A percentile compares a stretch with the other conserved stretches of the same genome.
These are phyloP conservation scores for Cynara cardunculus DNA, from an alignment of 129 eudicot species.

Conservation along the genomic window DNA sequence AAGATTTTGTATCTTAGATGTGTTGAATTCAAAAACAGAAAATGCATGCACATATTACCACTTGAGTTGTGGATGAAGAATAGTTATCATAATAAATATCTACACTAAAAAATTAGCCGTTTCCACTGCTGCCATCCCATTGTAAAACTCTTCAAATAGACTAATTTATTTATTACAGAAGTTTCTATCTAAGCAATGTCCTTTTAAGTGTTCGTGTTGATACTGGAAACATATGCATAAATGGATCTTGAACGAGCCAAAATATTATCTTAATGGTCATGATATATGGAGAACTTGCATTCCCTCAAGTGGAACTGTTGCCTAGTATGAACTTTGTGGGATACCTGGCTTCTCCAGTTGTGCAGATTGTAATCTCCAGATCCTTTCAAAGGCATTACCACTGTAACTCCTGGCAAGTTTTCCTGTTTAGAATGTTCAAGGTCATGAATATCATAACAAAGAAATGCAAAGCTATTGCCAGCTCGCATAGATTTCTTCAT, in stretches of 20 bases:
- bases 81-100: neutral
- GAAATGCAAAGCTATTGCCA: constrained; percentile 64
- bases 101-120: neutral
- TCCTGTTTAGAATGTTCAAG: constrained; percentile 72
- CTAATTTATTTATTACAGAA: neutral
- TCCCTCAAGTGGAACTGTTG: neutral
- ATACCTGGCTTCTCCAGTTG: constrained; percentile 82
- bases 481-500: constrained; percentile 40
- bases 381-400: constrained; percentile 84
- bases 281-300: neutral
- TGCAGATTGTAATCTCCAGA: constrained; percentile 73
- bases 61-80: neutral
- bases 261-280: neutral
- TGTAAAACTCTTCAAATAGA: neutral
- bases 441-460: constrained; percentile 50
- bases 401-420: constrained; percentile 69
- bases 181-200: neutral
- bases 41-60: neutral
- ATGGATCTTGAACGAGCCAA: neutral
- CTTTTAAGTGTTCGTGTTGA: neutral
- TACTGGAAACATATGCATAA: neutral
- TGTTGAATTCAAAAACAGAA: neutral
- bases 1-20: neutral
- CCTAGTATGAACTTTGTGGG: neutral
- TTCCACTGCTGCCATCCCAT: neutral